Evolutionary conservation across 805 yeast genomes (phyloP).

Genomic region (Zygosaccharomyces siamensis): DNA sequence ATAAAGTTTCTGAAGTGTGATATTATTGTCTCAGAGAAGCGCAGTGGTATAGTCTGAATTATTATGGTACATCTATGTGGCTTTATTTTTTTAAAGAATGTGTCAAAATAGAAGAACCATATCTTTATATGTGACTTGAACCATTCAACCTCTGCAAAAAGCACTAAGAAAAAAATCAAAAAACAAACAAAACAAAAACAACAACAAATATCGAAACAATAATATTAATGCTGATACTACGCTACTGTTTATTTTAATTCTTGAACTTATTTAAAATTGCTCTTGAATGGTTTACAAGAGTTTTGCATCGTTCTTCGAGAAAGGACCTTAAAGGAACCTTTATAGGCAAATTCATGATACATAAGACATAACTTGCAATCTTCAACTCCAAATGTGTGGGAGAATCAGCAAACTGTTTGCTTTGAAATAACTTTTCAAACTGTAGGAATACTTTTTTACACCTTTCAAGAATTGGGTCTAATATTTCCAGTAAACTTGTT

Average conservation of each 20-base stretch:
- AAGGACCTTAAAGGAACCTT: conserved; percentile 8
- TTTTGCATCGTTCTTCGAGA: conserved; percentile 12
- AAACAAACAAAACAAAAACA: not conserved
- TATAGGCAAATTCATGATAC: conserved; percentile 22
- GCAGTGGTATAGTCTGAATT: not conserved
- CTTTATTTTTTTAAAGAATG: not conserved
- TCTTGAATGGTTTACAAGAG: conserved; percentile 18
- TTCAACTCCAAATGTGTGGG: conserved; percentile 33
- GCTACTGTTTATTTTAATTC: not conserved
- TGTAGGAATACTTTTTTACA: conserved; percentile 25
- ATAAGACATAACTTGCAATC: conserved; percentile 32
- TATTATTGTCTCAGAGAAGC: not conserved
- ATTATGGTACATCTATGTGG: not conserved
- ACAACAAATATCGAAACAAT: not conserved
- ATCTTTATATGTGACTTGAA: not conserved
- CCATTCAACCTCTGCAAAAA: not conserved
- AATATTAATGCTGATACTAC: not conserved
- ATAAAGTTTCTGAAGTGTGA: not conserved
- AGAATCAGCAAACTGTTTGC: conserved; percentile 8
- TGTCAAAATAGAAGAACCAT: not conserved
- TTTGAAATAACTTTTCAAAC: conserved; percentile 20
- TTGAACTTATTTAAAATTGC: not conserved
- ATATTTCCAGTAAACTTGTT: conserved; percentile 2
- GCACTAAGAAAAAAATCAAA: not conserved
- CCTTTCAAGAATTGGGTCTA: conserved; percentile 17